Conservation (phyloP, 345 rosid species). For the Bruguiera sexangula region DNA sequence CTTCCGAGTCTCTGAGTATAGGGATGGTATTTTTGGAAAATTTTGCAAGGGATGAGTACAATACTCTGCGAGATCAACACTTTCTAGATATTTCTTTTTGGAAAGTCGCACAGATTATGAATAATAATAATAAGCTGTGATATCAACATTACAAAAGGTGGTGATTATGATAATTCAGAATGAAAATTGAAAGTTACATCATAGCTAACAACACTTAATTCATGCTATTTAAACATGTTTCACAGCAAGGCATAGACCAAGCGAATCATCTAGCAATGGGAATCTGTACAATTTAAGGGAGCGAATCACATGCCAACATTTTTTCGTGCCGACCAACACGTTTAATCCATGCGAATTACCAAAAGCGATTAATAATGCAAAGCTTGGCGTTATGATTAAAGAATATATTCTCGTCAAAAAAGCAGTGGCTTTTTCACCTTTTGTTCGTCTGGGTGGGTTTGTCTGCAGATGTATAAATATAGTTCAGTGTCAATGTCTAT, state of each 20-base stretch:
- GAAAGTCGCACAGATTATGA: neutral
- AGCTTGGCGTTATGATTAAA: no score
- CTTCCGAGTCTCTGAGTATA: no score
- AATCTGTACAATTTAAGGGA: slow-evolving; percentile 14
- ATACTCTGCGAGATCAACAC: no score
- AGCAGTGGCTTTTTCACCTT: no score
- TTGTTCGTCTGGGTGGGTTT: no score
- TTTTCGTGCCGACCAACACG: neutral
- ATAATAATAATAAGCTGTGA: neutral
- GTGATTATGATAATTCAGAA: slow-evolving; percentile 13
- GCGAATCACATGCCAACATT: slow-evolving; percentile 17
- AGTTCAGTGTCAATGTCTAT: no score
- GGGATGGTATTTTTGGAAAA: neutral
- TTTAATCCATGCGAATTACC: no score
- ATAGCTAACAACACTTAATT: slow-evolving; percentile 20
- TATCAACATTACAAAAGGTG: slow-evolving; percentile 3
- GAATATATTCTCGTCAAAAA: no score
- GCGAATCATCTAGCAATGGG: slow-evolving; percentile 16
- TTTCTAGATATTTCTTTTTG: no score
- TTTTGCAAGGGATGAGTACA: neutral
- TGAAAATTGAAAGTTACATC: slow-evolving; percentile 24
- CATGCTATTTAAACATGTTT: slow-evolving; percentile 23
- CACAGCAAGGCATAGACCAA: slow-evolving; percentile 18
- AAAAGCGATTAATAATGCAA: no score
- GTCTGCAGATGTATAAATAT: no score